Evolutionary conservation across 495 filamentous ascomycete species (phyloP).

Genomic region (Evansstolkia leycettana): DNA sequence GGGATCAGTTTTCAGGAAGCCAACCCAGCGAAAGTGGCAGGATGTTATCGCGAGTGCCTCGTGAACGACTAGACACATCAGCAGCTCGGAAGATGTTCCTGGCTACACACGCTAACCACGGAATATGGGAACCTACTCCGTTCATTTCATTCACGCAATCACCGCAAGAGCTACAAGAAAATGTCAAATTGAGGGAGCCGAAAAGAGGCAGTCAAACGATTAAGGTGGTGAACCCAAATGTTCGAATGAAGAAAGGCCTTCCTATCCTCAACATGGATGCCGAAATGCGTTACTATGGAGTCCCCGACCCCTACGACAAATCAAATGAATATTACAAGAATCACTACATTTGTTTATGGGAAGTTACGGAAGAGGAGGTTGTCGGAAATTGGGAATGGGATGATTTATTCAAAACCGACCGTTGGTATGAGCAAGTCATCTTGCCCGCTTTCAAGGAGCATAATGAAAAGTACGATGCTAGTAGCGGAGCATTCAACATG

Average conservation of each 20-base stretch:
- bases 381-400: slow-evolving; percentile 6
- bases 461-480: background rate
- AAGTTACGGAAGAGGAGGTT: slow-evolving; percentile 7
- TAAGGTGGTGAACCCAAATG: slow-evolving; percentile 7
- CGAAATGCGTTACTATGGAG: slow-evolving; percentile 7
- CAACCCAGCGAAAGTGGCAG: slow-evolving; percentile 2
- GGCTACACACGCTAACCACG: slow-evolving; percentile 7
- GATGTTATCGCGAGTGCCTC: slow-evolving; percentile 7
- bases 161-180: slow-evolving; percentile 3
- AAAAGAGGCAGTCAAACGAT: slow-evolving; percentile 6
- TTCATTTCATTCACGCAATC: slow-evolving; percentile 9
- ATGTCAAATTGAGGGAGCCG: slow-evolving; percentile 1
- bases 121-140: slow-evolving; percentile 6
- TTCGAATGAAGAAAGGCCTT: slow-evolving; percentile 4
- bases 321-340: slow-evolving; percentile 8
- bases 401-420: slow-evolving; percentile 5
- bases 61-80: slow-evolving; percentile 2
- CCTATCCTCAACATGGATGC: slow-evolving; percentile 7
- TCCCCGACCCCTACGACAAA: slow-evolving; percentile 6
- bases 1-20: slow-evolving; percentile 6
- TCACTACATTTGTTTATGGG: slow-evolving; percentile 9
- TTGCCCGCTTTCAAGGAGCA: slow-evolving; percentile 8
- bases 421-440: slow-evolving; percentile 9
- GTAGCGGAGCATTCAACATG: slow-evolving; percentile 1
- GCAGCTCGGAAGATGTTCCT: slow-evolving; percentile 6